These are phyloP conservation scores for Globisporangium heterothallicum DNA, from an alignment of 352 stramenopile species.

Conservation along the genomic window DNA sequence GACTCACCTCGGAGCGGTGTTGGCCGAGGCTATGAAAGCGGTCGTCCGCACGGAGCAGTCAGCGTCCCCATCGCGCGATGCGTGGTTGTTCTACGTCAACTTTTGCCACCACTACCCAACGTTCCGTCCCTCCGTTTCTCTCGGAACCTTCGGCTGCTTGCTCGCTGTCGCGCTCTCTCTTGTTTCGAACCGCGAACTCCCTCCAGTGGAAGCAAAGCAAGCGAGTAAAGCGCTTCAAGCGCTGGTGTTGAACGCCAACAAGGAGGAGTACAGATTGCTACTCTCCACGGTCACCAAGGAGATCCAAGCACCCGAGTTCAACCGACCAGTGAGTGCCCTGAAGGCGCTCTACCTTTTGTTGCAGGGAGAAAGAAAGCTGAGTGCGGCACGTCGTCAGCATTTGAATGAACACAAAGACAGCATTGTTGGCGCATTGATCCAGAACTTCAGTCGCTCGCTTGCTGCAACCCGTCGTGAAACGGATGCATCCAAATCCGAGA, in stretches of 20 bases:
- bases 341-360: slow-evolving; percentile 50
- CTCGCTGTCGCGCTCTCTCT: slow-evolving; percentile 44
- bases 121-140: slow-evolving; percentile 33
- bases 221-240: slow-evolving; percentile 23
- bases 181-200: slow-evolving; percentile 8
- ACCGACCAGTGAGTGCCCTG: slow-evolving; percentile 50
- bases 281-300: slow-evolving; percentile 56
- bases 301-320: slow-evolving; percentile 22
- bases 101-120: slow-evolving; percentile 53
- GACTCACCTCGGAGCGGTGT: slow-evolving; percentile 23
- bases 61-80: slow-evolving; percentile 21
- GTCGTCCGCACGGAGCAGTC: slow-evolving; percentile 17
- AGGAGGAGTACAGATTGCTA: slow-evolving; percentile 65
- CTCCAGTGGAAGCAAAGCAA: not conserved
- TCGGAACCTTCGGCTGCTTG: slow-evolving; percentile 62
- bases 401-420: slow-evolving; percentile 49
- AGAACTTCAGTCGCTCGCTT: slow-evolving; percentile 37
- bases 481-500: not conserved
- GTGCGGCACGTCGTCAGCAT: slow-evolving; percentile 32
- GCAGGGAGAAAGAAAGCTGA: slow-evolving; percentile 59
- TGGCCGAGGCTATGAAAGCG: slow-evolving; percentile 44
- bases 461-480: slow-evolving; percentile 6
- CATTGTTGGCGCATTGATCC: slow-evolving; percentile 38
- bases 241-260: slow-evolving; percentile 56
- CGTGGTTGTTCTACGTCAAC: slow-evolving; percentile 43